Evolutionary conservation across 257 asterid species (phyloP), one percentile per base, ranked within the genome.

Genomic region (Scutellaria barbata): DNA sequence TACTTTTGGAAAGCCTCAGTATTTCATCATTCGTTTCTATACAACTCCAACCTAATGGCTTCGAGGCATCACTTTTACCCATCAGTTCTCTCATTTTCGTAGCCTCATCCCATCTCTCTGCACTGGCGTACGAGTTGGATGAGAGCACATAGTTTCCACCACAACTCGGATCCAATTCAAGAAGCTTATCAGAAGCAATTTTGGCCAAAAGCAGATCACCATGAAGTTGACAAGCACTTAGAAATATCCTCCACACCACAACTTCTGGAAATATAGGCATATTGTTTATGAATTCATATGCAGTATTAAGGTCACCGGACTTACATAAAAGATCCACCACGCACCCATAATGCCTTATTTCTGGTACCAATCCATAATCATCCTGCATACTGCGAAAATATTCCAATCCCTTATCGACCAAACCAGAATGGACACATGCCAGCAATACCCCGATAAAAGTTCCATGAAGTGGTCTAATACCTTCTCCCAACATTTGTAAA

Each of bases 331-430:
- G 83, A 74, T 84, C 86, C 14, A 84, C 86, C 60, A 84, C 66
- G 17, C 86, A 81, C 33, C 89, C 89, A 22, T 77, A 84, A 63
- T 84, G 89, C 77, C 77, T 84, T 80, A 74, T 79, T 55, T 84
- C 85, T 3, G 86, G 89, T 17, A 65, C 76, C 73, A 84, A 72
- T 11, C 83, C 81, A 17, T 76, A 57, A 67, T 81, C 83, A 6
- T 59, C 68, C 42, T 72, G 66, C 89, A 84, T 84, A 43, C 83
- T 81, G 50, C 45, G 10, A 57, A 84, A 84, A 63, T 62, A 74
- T 2, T 66, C 78, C 63, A 81, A 64, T 13, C 89, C 89, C 43
- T 72, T 69, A 14, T 79, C 86, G 20, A 79, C 83, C 57, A 79
- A 62, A 53, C 89, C 89, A 5, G 86, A 69, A 72, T 84, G 86